These are phyloP conservation scores for Solanum appendiculatum DNA, from an alignment of 257 asterid species.

Conservation along the genomic window DNA sequence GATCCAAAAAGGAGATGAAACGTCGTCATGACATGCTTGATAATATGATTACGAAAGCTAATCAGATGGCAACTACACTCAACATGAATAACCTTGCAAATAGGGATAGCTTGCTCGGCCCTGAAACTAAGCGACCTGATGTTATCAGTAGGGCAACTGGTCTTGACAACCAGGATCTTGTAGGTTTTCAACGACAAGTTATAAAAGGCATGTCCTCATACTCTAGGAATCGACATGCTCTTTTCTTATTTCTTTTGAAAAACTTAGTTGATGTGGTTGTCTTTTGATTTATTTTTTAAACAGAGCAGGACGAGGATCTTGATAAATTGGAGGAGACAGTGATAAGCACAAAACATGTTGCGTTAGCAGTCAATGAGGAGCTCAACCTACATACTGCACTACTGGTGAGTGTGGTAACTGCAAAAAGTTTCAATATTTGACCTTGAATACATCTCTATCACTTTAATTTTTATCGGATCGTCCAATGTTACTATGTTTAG, in stretches of 20 bases:
- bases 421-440: not conserved
- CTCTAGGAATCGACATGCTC: not conserved
- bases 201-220: conserved; percentile 10
- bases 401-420: not conserved
- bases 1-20: conserved; percentile 14
- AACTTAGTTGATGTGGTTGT: not conserved
- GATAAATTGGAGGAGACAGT: conserved; percentile 12
- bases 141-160: conserved; percentile 10
- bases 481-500: not conserved
- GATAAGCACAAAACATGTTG: conserved; percentile 11
- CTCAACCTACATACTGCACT: conserved; percentile 10
- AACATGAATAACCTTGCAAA: conserved; percentile 15
- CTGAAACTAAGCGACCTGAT: conserved; percentile 15
- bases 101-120: conserved; percentile 19
- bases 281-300: not conserved
- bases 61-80: conserved; percentile 15
- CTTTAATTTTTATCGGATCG: not conserved
- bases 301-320: conserved; percentile 15
- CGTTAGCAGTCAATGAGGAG: conserved; percentile 14
- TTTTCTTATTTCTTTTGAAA: not conserved
- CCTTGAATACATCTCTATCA: not conserved
- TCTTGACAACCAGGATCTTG: conserved; percentile 16
- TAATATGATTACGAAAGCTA: conserved; percentile 8
- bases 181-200: conserved; percentile 16
- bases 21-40: conserved; percentile 14